phyloP scores from a whole-genome alignment of 2,329 filamentous ascomycete genomes.

The Fusarium goolgardi region DNA sequence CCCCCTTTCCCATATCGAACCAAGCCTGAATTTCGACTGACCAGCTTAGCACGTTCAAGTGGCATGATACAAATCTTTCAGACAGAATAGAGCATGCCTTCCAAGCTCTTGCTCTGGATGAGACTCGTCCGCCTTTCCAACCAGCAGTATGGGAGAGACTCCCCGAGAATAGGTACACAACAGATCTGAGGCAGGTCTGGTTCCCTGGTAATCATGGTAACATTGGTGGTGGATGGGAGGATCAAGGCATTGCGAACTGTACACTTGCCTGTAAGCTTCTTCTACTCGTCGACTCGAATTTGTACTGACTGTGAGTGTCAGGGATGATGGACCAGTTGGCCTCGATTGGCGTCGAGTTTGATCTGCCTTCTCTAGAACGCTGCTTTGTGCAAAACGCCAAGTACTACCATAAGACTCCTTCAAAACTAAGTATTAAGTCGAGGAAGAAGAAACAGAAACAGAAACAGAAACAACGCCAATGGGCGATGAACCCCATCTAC shows the following conservation, averaged over 20 bases:
- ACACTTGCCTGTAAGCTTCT: conserved; percentile 54
- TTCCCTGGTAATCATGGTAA: conserved; percentile 79
- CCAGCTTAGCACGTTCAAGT: conserved; percentile 57
- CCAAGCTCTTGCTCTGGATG: conserved; percentile 69
- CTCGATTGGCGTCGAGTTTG: conserved; percentile 63
- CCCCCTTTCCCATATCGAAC: background rate
- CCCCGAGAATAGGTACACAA: conserved; percentile 52
- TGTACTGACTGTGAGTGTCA: conserved; percentile 37
- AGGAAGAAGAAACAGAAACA: conserved; percentile 36
- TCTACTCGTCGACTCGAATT: background rate
- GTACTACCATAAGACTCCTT: conserved; percentile 47
- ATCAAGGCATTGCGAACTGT: conserved; percentile 59
- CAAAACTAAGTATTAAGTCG: conserved; percentile 22
- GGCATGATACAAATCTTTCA: conserved; percentile 66
- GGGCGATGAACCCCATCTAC: conserved; percentile 63
- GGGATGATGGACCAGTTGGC: conserved; percentile 69
- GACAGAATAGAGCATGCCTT: conserved; percentile 67
- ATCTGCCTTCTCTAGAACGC: conserved; percentile 55
- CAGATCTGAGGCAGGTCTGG: conserved; percentile 66
- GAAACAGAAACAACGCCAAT: conserved; percentile 41
- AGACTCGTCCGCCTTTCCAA: conserved; percentile 65
- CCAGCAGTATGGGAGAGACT: conserved; percentile 66
- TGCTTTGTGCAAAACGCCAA: conserved; percentile 53
- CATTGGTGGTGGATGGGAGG: conserved; percentile 74
- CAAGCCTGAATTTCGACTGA: conserved; percentile 43